Conservation (phyloP, 306 rosid genomes). For the Prunus davidiana region DNA sequence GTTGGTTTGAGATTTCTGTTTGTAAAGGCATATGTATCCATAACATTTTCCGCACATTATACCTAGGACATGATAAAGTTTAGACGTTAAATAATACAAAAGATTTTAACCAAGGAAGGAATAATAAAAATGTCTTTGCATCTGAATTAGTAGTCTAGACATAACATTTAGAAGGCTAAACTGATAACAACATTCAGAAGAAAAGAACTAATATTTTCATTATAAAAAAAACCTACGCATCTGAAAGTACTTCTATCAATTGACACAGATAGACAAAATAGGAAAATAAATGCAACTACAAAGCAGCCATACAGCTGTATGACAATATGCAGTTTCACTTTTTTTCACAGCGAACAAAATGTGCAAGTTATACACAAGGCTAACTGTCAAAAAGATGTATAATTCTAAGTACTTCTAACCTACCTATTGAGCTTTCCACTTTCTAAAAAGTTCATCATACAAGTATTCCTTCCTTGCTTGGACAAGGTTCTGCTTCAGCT, state of each 20-base stretch:
- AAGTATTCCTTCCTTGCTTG: conserved; percentile 39
- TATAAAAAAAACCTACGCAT: not conserved
- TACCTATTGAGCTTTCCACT: conserved; percentile 37
- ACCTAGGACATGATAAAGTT: too few relatives aligned
- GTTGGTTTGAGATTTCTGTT: too few relatives aligned
- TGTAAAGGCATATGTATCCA: too few relatives aligned
- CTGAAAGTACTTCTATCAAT: not conserved
- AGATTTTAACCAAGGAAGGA: too few relatives aligned
- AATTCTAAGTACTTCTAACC: not conserved
- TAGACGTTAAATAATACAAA: not conserved
- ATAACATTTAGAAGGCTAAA: not conserved
- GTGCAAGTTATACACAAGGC: conserved; percentile 1
- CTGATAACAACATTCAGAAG: not conserved
- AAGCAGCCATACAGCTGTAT: not conserved
- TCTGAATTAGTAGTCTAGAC: not conserved
- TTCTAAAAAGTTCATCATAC: conserved; percentile 49
- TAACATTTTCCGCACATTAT: not conserved
- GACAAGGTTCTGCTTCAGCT: conserved; percentile 51
- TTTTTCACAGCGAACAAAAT: not conserved
- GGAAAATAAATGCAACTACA: not conserved
- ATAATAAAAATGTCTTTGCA: not conserved
- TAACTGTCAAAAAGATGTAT: not conserved
- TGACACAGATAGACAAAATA: not conserved
- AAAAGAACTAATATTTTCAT: not conserved
- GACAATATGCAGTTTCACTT: not conserved